Conservation (phyloP, 495 filamentous ascomycete genomes). For the Penicillium bovifimosum region DNA sequence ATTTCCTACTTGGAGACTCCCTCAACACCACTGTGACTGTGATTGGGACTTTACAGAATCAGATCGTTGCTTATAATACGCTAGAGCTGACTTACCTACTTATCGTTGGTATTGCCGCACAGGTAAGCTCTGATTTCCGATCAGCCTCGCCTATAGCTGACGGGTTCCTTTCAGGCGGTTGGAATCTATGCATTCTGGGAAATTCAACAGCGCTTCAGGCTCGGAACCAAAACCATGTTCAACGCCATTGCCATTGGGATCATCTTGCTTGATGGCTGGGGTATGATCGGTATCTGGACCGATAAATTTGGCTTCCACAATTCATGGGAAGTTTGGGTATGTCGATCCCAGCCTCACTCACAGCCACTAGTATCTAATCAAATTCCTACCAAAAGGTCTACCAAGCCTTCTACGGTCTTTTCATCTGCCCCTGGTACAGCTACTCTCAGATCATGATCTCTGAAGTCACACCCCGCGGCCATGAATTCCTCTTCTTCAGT, state of each 20-base stretch:
- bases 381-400: conserved; percentile 39
- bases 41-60: conserved; percentile 57
- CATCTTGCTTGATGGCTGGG: conserved; percentile 57
- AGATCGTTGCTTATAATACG: conserved; percentile 56
- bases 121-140: conserved; percentile 24
- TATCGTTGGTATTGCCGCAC: conserved; percentile 57
- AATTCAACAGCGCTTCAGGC: conserved; percentile 46
- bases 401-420: conserved; percentile 58
- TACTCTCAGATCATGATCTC: conserved; percentile 65
- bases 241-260: conserved; percentile 52
- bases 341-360: background rate
- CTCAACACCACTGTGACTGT: conserved; percentile 65
- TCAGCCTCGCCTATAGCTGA: background rate
- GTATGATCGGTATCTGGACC: conserved; percentile 64
- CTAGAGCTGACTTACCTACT: conserved; percentile 56
- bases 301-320: conserved; percentile 56
- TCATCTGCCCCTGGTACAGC: conserved; percentile 65
- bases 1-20: conserved; percentile 60
- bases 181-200: conserved; percentile 60
- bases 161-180: conserved; percentile 30
- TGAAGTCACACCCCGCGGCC: conserved; percentile 58
- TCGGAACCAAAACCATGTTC: conserved; percentile 60
- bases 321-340: conserved; percentile 56
- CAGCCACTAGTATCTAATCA: background rate
- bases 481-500: conserved; percentile 63